These are phyloP conservation scores for Pseudogymnoascus sp. DNA, from an alignment of 2,329 filamentous ascomycete genomes.

Conservation along the genomic window DNA sequence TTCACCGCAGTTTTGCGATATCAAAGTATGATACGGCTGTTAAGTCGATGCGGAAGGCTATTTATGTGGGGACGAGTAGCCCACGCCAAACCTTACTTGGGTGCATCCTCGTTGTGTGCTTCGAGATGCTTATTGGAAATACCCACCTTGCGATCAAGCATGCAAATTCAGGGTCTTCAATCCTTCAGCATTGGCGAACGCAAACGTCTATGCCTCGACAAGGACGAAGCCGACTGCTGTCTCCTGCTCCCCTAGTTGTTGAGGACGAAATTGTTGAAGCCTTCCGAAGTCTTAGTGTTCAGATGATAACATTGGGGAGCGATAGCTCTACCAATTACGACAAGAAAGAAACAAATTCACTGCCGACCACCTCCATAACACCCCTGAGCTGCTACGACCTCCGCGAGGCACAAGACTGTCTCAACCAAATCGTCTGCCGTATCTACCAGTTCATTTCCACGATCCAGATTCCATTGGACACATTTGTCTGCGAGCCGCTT, in stretches of 20 bases:
- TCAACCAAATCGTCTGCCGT: conserved; percentile 20
- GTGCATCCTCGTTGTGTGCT: conserved; percentile 22
- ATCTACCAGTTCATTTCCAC: conserved; percentile 19
- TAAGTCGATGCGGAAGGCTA: conserved; percentile 2
- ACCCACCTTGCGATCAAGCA: conserved; percentile 5
- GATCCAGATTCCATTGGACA: conserved; percentile 7
- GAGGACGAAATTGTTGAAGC: conserved; percentile 22
- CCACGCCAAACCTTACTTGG: conserved; percentile 4
- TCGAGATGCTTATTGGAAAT: conserved; percentile 16
- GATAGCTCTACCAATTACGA: conserved; percentile 11
- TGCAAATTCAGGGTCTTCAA: conserved; percentile 10
- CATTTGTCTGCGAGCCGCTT: background rate
- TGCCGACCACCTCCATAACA: conserved; percentile 11
- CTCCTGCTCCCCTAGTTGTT: conserved; percentile 14
- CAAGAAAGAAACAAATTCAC: background rate
- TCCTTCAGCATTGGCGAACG: conserved; percentile 6
- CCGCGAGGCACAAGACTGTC: conserved; percentile 17
- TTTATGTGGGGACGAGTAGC: background rate
- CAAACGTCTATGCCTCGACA: background rate
- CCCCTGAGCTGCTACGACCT: conserved; percentile 16
- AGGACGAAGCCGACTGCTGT: background rate
- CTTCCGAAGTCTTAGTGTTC: conserved; percentile 20
- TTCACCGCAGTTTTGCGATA: conserved; percentile 10
- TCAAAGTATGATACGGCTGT: conserved; percentile 11
- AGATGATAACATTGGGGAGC: conserved; percentile 12